Evolutionary conservation across 192 early-diverging fungal species (phyloP), one percentile per base, ranked within the genome.

Genomic region (Backusella psychrophila): DNA sequence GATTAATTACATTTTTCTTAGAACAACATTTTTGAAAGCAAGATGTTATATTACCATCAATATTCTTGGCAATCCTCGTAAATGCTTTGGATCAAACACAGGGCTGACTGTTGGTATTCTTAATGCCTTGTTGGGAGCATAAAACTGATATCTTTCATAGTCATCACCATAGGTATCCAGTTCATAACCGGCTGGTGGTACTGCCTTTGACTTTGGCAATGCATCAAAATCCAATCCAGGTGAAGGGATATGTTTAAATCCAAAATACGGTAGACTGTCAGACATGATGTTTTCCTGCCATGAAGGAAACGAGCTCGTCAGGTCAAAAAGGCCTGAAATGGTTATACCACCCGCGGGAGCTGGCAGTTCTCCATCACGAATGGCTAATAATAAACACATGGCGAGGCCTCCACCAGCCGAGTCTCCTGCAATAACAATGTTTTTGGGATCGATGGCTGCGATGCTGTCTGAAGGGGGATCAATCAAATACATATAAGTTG

Each of bases 401-500:
- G 86, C 76, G 8, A 94, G 69, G 77, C 79, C 87, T 53, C 93
- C 92, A 7, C 93, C 93, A 0, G 93, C 90, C 75, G 90, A 91
- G 66, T 94, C 93, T 0, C 93, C 93, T 23, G 86, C 83, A 31
- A 94, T 78, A 14, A 90, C 83, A 77, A 94, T 87, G 66, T 92
- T 80, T 8, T 83, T 75, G 8, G 87, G 75, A 41, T 88, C 80
- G 4, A 88, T 68, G 7, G 89, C 74, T 42, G 69, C 19, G 12
- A 63, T 21, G 1, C 23, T 12, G 12, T 29, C 56, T 29, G 56
- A 63, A 11, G 86, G 86, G 35, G 86, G 86, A 33, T 86, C 59
- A 15, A 92, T 75, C 7, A 97, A 82, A 63, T 86, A 90, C 7
- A 88, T 67, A 80, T 95, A 97, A 0, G 93, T 89, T 44, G 91